A percentile compares a stretch with the other conserved stretches of the same genome.
Evolutionary conservation across 2,329 filamentous ascomycete species (phyloP).

Genomic region (Xylariales sp.): DNA sequence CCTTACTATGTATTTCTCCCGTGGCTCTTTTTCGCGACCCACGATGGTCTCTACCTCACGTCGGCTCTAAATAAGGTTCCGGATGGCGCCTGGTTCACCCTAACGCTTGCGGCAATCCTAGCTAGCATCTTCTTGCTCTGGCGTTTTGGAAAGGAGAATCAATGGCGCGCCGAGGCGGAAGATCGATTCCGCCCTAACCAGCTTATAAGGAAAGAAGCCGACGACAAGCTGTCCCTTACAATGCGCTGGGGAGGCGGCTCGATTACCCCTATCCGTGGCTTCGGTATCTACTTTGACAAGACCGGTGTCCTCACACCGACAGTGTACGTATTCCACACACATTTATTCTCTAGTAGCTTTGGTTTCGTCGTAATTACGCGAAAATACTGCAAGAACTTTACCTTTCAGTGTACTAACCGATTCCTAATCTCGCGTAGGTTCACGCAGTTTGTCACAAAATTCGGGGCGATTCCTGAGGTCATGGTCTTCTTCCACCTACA

Average conservation of each 20-base stretch:
- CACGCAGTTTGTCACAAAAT: conserved; percentile 78
- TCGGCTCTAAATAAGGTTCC: conserved; percentile 79
- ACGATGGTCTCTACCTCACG: conserved; percentile 78
- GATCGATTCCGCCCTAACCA: conserved; percentile 66
- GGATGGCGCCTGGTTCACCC: conserved; percentile 81
- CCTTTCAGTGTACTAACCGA: not conserved
- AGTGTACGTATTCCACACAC: conserved; percentile 51
- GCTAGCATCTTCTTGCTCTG: conserved; percentile 76
- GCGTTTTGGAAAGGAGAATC: conserved; percentile 82
- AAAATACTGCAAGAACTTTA: not conserved
- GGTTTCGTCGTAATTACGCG: not conserved
- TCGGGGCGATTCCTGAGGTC: conserved; percentile 73
- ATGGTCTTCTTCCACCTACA: conserved; percentile 81
- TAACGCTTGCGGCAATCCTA: conserved; percentile 72
- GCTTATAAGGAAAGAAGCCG: conserved; percentile 45
- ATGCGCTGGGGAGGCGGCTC: conserved; percentile 57
- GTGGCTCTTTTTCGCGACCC: conserved; percentile 71
- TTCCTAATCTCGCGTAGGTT: conserved; percentile 55
- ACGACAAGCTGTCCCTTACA: conserved; percentile 49
- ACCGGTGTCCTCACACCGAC: conserved; percentile 72
- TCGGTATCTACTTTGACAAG: conserved; percentile 84
- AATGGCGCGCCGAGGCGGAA: conserved; percentile 76
- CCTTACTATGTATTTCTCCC: conserved; percentile 69
- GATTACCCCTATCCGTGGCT: conserved; percentile 63
- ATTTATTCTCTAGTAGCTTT: not conserved